phyloP scores from a whole-genome alignment of 2,329 filamentous ascomycete genomes.

The Pseudocercospora cruenta region DNA sequence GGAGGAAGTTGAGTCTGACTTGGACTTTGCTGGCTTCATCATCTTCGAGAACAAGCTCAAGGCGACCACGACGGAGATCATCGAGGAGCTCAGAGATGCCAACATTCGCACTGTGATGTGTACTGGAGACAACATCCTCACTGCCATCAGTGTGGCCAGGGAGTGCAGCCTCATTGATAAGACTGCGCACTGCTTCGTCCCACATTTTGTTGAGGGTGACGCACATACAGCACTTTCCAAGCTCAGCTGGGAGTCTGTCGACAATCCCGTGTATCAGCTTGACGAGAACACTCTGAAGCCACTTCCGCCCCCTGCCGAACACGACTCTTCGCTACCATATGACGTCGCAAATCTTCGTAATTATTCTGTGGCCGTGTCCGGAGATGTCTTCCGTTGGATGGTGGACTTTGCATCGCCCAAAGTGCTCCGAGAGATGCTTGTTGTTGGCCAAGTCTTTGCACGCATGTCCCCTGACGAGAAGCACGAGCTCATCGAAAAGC shows the following conservation, averaged over 20 bases:
- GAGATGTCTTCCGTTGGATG: slow-evolving; percentile 96
- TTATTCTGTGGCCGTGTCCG: slow-evolving; percentile 86
- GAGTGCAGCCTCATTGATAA: slow-evolving; percentile 83
- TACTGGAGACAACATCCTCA: slow-evolving; percentile 96
- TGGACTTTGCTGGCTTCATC: slow-evolving; percentile 94
- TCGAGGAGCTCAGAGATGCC: slow-evolving; percentile 79
- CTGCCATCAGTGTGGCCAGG: slow-evolving; percentile 90
- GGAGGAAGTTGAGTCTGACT: slow-evolving; percentile 76
- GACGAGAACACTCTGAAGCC: slow-evolving; percentile 82
- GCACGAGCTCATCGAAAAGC: slow-evolving; percentile 93
- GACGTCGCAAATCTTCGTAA: slow-evolving; percentile 80
- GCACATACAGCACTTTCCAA: slow-evolving; percentile 72
- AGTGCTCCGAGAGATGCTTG: slow-evolving; percentile 82
- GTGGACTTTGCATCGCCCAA: slow-evolving; percentile 86
- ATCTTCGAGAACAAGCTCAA: slow-evolving; percentile 99
- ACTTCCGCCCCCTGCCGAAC: slow-evolving; percentile 68
- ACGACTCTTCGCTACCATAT: slow-evolving; percentile 82
- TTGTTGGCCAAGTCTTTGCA: slow-evolving; percentile 89
- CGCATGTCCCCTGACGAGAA: slow-evolving; percentile 99
- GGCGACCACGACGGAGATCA: slow-evolving; percentile 76
- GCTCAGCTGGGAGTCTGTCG: slow-evolving; percentile 92
- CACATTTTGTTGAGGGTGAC: slow-evolving; percentile 81
- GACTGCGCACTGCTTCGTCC: slow-evolving; percentile 87
- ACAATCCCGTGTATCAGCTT: slow-evolving; percentile 76
- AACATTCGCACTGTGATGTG: slow-evolving; percentile 93